phyloP scores from a whole-genome alignment of 306 rosid species.

The Hylodesmum podocarpum region DNA sequence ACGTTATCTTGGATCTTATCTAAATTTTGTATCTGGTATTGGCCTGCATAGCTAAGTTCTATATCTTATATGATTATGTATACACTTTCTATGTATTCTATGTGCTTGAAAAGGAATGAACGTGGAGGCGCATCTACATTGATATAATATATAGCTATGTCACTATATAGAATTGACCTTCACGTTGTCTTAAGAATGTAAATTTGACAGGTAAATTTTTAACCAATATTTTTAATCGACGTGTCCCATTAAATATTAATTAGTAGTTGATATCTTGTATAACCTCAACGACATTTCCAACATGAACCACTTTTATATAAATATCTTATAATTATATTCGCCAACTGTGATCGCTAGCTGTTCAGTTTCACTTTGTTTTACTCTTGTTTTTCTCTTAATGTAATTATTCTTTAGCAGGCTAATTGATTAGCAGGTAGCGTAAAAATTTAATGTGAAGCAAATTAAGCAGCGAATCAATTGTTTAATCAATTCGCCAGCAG shows the following conservation, averaged over 20 bases:
- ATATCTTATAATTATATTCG: background rate
- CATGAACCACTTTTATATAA: background rate
- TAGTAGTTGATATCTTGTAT: background rate
- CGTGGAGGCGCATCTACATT: background rate
- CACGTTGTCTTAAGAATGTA: background rate
- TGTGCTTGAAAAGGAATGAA: background rate
- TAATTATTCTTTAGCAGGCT: background rate
- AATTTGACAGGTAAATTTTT: background rate
- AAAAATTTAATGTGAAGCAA: background rate
- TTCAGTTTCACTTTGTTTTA: background rate
- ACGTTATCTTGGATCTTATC: slow-evolving; percentile 5
- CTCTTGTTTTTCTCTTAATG: background rate
- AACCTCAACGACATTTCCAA: slow-evolving; percentile 12
- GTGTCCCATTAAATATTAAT: background rate
- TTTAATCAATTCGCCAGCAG: background rate
- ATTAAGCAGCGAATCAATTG: background rate
- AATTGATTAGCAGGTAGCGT: background rate
- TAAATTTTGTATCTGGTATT: background rate
- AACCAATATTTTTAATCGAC: background rate
- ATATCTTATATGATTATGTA: background rate
- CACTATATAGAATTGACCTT: background rate
- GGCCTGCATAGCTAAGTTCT: background rate
- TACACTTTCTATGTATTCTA: background rate
- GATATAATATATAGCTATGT: background rate
- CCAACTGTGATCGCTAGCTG: background rate